These are phyloP conservation scores for Cryptococcus neoformans DNA, from an alignment of 1,284 basidiomycete species.

Conservation along the genomic window DNA sequence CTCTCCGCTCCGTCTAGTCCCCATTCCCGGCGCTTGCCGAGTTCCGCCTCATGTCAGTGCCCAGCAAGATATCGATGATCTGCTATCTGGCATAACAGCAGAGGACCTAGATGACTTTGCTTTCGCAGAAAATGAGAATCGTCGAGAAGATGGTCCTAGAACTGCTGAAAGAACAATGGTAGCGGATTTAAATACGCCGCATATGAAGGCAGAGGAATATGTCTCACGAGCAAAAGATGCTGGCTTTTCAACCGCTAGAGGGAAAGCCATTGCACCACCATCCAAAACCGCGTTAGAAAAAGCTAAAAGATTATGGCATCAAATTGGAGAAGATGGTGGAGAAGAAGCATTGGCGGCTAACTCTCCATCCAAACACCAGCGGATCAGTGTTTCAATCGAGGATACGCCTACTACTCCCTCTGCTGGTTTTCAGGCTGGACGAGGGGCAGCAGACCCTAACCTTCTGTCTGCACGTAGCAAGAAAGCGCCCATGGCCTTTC, in stretches of 20 bases:
- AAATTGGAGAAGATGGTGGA: background rate
- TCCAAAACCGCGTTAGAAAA: slow-evolving; percentile 24
- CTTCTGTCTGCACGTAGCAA: background rate
- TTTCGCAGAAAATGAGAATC: slow-evolving; percentile 17
- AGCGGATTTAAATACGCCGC: too few relatives aligned
- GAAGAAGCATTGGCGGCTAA: slow-evolving; percentile 2
- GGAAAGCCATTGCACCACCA: slow-evolving; percentile 24
- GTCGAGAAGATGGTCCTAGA: background rate
- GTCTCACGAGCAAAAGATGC: background rate
- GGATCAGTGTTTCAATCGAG: too few relatives aligned
- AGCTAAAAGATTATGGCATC: slow-evolving; percentile 23
- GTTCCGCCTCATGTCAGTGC: background rate
- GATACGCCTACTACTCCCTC: too few relatives aligned
- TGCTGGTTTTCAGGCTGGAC: background rate
- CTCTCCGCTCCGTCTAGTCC: too few relatives aligned
- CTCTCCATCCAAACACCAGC: background rate
- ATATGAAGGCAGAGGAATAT: too few relatives aligned
- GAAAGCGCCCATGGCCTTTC: slow-evolving; percentile 12
- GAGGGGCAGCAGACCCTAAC: background rate
- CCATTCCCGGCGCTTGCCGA: too few relatives aligned
- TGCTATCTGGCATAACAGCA: slow-evolving; percentile 31
- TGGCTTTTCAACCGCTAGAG: slow-evolving; percentile 32
- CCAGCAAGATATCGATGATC: slow-evolving; percentile 22
- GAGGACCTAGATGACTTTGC: slow-evolving; percentile 38
- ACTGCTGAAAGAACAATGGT: too few relatives aligned